Conservation (phyloP, 2,329 filamentous ascomycete genomes). For the Penicillium sp. region DNA sequence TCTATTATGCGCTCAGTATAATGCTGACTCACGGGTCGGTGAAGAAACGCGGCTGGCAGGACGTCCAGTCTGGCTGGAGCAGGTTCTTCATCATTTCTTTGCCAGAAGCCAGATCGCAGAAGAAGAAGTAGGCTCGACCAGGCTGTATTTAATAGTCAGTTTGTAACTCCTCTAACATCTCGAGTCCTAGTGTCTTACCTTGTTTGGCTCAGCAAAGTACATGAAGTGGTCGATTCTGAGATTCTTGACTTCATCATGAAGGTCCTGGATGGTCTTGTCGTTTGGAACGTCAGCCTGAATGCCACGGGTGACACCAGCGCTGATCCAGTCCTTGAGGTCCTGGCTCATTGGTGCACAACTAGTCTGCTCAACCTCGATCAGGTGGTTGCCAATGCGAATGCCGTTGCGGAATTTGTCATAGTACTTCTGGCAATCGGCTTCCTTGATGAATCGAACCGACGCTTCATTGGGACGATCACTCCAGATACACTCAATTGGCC, state of each 20-base stretch:
- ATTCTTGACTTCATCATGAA: not conserved
- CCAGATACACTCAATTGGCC: slow-evolving; percentile 33
- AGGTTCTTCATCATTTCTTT: slow-evolving; percentile 4
- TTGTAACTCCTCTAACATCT: no score
- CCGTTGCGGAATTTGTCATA: slow-evolving; percentile 35
- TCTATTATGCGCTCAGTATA: not conserved
- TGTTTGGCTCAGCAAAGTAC: not conserved
- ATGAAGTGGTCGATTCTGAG: slow-evolving; percentile 3
- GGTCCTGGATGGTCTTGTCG: not conserved
- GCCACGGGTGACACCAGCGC: not conserved
- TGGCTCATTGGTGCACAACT: not conserved
- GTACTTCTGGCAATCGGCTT: slow-evolving; percentile 33
- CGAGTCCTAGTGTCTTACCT: slow-evolving; percentile 2
- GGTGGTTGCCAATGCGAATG: slow-evolving; percentile 30
- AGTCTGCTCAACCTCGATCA: slow-evolving; percentile 27
- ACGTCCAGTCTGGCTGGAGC: slow-evolving; percentile 6
- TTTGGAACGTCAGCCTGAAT: not conserved
- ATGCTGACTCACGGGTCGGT: slow-evolving; percentile 11
- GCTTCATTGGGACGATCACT: slow-evolving; percentile 23
- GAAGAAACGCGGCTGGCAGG: slow-evolving; percentile 6
- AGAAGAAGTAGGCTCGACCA: slow-evolving; percentile 4
- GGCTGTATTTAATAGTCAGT: slow-evolving; percentile 3
- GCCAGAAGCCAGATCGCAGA: slow-evolving; percentile 8
- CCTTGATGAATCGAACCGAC: slow-evolving; percentile 34
- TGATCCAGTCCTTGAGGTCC: not conserved